phyloP scores from a whole-genome alignment of 2,329 filamentous ascomycete genomes.

The Teratosphaeria nubilosa region DNA sequence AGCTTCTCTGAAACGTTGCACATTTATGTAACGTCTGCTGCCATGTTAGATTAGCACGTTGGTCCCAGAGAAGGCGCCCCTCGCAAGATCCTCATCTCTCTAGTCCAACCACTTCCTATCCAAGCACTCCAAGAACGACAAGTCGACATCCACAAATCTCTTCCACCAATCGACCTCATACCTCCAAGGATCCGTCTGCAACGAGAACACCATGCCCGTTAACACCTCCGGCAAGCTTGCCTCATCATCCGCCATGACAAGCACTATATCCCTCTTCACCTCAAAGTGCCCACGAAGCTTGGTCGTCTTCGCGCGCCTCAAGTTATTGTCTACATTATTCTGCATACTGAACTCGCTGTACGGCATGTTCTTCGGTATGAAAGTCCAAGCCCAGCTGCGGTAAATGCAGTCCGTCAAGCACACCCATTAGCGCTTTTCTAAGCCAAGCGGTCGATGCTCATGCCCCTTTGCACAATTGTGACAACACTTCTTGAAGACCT shows the following conservation, averaged over 20 bases:
- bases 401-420: conserved; percentile 35
- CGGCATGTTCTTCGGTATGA: conserved; percentile 40
- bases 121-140: conserved; percentile 34
- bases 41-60: no score
- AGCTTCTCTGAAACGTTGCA: no score
- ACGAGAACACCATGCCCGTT: conserved; percentile 33
- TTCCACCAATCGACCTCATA: conserved; percentile 43
- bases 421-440: conserved; percentile 25
- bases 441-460: conserved; percentile 18
- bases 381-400: conserved; percentile 36
- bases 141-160: conserved; percentile 41
- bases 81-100: neutral
- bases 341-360: conserved; percentile 36
- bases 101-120: conserved; percentile 27
- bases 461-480: neutral
- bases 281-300: conserved; percentile 26
- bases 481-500: conserved; percentile 10
- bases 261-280: conserved; percentile 33
- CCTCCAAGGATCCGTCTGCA: conserved; percentile 41
- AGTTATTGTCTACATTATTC: conserved; percentile 24
- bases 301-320: conserved; percentile 13
- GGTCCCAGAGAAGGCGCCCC: no score
- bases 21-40: no score
- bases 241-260: conserved; percentile 38
- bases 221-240: conserved; percentile 31